Evolutionary conservation across 2,329 filamentous ascomycete species (phyloP).

Genomic region (Hypoxylon sp.): DNA sequence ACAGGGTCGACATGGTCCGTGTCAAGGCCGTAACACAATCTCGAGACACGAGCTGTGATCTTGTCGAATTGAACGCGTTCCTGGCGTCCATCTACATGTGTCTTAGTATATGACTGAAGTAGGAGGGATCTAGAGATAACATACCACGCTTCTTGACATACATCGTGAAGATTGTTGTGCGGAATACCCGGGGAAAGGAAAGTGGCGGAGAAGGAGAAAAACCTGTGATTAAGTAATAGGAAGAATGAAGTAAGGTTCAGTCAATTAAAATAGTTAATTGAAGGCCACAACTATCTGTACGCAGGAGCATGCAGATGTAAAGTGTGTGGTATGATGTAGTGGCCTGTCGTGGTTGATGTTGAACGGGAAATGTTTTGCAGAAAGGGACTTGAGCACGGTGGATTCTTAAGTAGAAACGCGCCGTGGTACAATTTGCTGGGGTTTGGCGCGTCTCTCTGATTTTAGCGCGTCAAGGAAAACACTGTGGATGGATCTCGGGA

Average conservation of each 20-base stretch:
- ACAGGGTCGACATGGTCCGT: slow-evolving; percentile 95
- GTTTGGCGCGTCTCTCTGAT: slow-evolving; percentile 32
- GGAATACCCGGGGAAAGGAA: slow-evolving; percentile 42
- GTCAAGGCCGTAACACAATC: slow-evolving; percentile 97
- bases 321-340: slow-evolving; percentile 35
- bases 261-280: slow-evolving; percentile 27
- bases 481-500: slow-evolving; percentile 30
- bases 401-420: slow-evolving; percentile 46
- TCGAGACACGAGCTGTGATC: slow-evolving; percentile 98
- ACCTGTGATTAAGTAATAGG: slow-evolving; percentile 13
- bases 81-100: slow-evolving; percentile 88
- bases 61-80: slow-evolving; percentile 99
- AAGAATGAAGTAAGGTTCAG: slow-evolving; percentile 13
- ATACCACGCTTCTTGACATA: slow-evolving; percentile 75
- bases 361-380: slow-evolving; percentile 40
- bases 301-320: slow-evolving; percentile 39
- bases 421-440: slow-evolving; percentile 14
- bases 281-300: slow-evolving; percentile 33
- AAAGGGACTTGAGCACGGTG: slow-evolving; percentile 27
- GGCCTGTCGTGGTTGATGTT: slow-evolving; percentile 43
- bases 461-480: slow-evolving; percentile 44
- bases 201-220: slow-evolving; percentile 28
- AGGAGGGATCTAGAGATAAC: slow-evolving; percentile 51
- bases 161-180: slow-evolving; percentile 62
- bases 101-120: slow-evolving; percentile 36